Base-by-base conservation (phyloP, 768 basidiomycete species). In the Termitomyces sp. region DNA sequence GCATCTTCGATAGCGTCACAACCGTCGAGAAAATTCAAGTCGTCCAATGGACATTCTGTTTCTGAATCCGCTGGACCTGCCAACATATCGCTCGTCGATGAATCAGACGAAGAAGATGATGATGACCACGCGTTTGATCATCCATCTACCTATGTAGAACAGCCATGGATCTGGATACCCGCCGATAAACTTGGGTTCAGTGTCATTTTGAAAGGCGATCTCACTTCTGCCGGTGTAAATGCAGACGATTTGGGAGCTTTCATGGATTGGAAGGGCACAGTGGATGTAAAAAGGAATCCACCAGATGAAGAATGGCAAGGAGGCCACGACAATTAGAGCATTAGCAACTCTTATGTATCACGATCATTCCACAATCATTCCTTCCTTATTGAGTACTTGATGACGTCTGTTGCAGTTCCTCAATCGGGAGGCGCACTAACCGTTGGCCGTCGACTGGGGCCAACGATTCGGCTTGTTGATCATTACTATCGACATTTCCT, bases 381-480 rank as follows among this genome's bases (percentile, higher is more conserved):
- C n/a, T n/a, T n/a, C n/a, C 54, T 51, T 49, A 48, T 20, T 12
- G 41, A 28, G 20, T 62, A 33, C 64, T 55, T 59, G 51, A 67
- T 4, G 67, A 60, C 55, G 61, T 63, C 59, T 68, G 65, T 62
- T 83, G 80, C 44, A 90, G 65, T 44, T 87, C 86, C 55, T 90
- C 87, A 36, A 89, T 75, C 0, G 87, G 86, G 10, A 90, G 78
- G n/a, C 88, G 86, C 28, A 90, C 87, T 31, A 90, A 74, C 52
- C 84, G 79, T 64, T 87, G 82, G 44, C 87, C 86, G 8, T 73
- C 70, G 12, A 64, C 36, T 15, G 48, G 55, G 20, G 62, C 48
- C 20, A 41, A 20, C 39, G 51, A 50, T 18, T 57, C 55, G 2
- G 61, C 39, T 47, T 33, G 39, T 42, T 59, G 45, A 15, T 31